Conservation (phyloP, 1,284 basidiomycete species). For the Ceratobasidium sp. region DNA sequence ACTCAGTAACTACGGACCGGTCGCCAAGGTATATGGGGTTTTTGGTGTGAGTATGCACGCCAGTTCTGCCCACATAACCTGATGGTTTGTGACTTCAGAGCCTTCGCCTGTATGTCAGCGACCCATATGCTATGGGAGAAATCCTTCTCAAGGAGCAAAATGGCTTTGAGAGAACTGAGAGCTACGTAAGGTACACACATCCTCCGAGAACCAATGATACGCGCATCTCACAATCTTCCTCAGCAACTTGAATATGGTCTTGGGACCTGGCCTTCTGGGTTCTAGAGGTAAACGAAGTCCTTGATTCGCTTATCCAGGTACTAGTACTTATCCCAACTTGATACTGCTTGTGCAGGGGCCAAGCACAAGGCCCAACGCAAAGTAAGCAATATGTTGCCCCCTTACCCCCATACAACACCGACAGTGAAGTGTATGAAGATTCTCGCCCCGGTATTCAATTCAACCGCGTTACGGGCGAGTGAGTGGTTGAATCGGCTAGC, state of each 20-base stretch:
- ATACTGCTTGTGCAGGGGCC: not conserved
- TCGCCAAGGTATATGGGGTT: slow-evolving; percentile 33
- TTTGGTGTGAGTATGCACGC: slow-evolving; percentile 24
- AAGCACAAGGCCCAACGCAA: slow-evolving; percentile 39
- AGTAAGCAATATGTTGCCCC: not conserved
- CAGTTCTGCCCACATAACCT: not conserved
- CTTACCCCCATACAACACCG: not conserved
- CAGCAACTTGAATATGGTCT: slow-evolving; percentile 31
- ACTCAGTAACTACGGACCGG: slow-evolving; percentile 24
- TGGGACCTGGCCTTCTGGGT: slow-evolving; percentile 37
- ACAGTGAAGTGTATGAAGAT: not conserved
- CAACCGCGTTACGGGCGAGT: slow-evolving; percentile 24
- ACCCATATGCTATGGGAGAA: slow-evolving; percentile 31
- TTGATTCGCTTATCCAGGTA: not conserved
- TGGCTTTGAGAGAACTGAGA: slow-evolving; percentile 36
- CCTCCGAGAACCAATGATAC: not conserved
- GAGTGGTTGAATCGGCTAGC: slow-evolving; percentile 12
- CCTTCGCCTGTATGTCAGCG: slow-evolving; percentile 30
- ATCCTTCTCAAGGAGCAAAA: slow-evolving; percentile 25
- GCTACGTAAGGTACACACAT: slow-evolving; percentile 21
- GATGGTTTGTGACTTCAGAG: not conserved
- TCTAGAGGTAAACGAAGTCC: slow-evolving; percentile 8
- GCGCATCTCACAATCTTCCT: not conserved
- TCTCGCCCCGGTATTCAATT: slow-evolving; percentile 33
- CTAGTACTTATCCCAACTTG: not conserved